Base-by-base conservation (phyloP, 2,329 filamentous ascomycete genomes). In the Paraconiothyrium sp. region DNA sequence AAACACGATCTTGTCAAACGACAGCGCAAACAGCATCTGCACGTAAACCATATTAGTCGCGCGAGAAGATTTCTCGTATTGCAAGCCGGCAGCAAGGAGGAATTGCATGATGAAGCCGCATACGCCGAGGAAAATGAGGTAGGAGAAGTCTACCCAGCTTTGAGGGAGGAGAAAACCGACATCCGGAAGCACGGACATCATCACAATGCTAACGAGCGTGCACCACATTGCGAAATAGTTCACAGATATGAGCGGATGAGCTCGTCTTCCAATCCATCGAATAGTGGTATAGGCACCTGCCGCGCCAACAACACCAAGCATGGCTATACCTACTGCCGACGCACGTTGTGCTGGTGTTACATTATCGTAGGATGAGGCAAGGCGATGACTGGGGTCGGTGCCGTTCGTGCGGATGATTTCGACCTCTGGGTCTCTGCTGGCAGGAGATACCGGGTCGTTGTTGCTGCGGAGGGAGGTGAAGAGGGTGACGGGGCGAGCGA, bases 81-180 rank as follows among this genome's bases (percentile, higher is more conserved):
- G 84, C 51, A 97, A 80, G 0, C 92, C 93, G 0, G 88, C 86
- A 1, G 93, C 95, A 20, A 96, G 81, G n/a, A 96, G 83, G 67
- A 93, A 93, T 84, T 97, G 94, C 86, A 94, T 91, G 24, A 90
- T 76, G 73, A 97, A 94, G 0, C 94, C 94, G 66, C 90, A 90
- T 0, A 88, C 72, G 0, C 91, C 92, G 4, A 97, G 81, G 41
- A 89, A 86, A 0, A 89, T 57, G 16, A 97, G 80, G 43, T 93
- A 84, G 0, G 80, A 76, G 90, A 91, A 94, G 73, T 94, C 83
- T 1, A 83, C 80, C 3, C 78, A 39, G 13, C 82, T 84, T 0
- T 76, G 78, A 0, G 88, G 88, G 1, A 89, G 75, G 6, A 87
- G 75, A 63, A 90, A 87, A 1, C 84, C 84, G 5, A 89, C 82